Evolutionary conservation across 2,329 filamentous ascomycete species (phyloP).

Genomic region (Epichloe festucae): DNA sequence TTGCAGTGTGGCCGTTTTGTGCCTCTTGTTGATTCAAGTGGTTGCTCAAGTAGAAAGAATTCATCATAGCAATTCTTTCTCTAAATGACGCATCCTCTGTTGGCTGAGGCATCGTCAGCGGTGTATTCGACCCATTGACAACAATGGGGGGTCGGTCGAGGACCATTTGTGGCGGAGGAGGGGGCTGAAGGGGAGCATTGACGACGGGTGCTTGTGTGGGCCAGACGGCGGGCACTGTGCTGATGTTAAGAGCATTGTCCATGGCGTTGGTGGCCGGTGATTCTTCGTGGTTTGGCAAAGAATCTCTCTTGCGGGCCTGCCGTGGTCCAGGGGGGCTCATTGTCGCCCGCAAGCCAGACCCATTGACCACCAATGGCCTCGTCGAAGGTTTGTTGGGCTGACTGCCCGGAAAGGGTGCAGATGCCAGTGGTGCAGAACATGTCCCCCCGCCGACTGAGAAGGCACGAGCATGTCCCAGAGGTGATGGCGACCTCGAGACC

Average conservation of each 20-base stretch:
- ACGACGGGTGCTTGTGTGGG: slow-evolving; percentile 1
- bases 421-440: slow-evolving; percentile 24
- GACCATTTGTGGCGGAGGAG: slow-evolving; percentile 7
- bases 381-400: slow-evolving; percentile 20
- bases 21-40: slow-evolving; percentile 20
- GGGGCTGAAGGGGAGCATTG: slow-evolving; percentile 2
- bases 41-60: slow-evolving; percentile 15
- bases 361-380: slow-evolving; percentile 41
- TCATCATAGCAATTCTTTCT: slow-evolving; percentile 29
- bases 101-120: slow-evolving; percentile 6
- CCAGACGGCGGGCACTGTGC: slow-evolving; percentile 4
- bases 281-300: slow-evolving; percentile 10
- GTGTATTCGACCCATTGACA: slow-evolving; percentile 21
- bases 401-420: slow-evolving; percentile 23
- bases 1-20: slow-evolving; percentile 14
- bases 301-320: slow-evolving; percentile 3
- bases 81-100: slow-evolving; percentile 28
- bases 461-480: slow-evolving; percentile 35
- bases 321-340: slow-evolving; percentile 9
- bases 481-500: slow-evolving; percentile 43
- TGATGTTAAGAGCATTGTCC: slow-evolving; percentile 19
- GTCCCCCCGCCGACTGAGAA: slow-evolving; percentile 28
- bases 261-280: slow-evolving; percentile 6
- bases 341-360: slow-evolving; percentile 27
- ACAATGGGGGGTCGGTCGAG: slow-evolving; percentile 20